Evolutionary conservation across 768 basidiomycete species (phyloP).

Genomic region (Pleurotus sapidus): DNA sequence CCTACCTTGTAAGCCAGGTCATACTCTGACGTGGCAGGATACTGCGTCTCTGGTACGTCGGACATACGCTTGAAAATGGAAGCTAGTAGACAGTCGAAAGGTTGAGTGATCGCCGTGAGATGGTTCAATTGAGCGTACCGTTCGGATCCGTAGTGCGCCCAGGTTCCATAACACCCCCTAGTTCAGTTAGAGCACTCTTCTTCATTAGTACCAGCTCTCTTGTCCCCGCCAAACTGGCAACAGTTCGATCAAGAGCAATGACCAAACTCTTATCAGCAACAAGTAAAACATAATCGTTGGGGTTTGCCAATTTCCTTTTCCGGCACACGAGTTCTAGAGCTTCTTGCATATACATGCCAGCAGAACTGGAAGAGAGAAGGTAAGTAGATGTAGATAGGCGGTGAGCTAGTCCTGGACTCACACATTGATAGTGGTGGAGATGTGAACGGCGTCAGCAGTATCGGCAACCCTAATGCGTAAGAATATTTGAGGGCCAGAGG

Average conservation of each 20-base stretch:
- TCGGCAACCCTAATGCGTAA: constrained; percentile 80
- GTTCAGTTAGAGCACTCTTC: constrained; percentile 67
- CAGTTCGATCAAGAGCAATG: constrained; percentile 91
- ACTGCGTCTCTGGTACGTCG: constrained; percentile 62
- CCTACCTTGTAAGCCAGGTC: constrained; percentile 83
- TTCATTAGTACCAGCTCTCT: constrained; percentile 80
- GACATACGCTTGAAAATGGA: constrained; percentile 92
- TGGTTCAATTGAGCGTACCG: constrained; percentile 41
- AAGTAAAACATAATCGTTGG: constrained; percentile 83
- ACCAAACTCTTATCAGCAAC: constrained; percentile 67
- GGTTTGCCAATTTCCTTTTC: constrained; percentile 60
- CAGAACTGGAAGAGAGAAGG: constrained; percentile 46
- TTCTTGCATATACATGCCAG: constrained; percentile 97
- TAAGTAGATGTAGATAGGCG: background rate
- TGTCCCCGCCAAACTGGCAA: constrained; percentile 91
- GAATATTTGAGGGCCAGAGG: constrained; percentile 80
- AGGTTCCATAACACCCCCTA: constrained; percentile 64
- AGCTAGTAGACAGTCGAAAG: constrained; percentile 38
- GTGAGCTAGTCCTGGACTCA: constrained; percentile 36
- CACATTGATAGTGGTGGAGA: constrained; percentile 90
- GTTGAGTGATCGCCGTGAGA: too few species aligned
- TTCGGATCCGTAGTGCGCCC: constrained; percentile 88
- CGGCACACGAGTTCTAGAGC: constrained; percentile 83
- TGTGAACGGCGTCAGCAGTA: constrained; percentile 77
- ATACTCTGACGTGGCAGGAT: constrained; percentile 68